These are phyloP conservation scores for Fermentozyma sake DNA, from an alignment of 1,139 yeast genomes.

Conservation along the genomic window DNA sequence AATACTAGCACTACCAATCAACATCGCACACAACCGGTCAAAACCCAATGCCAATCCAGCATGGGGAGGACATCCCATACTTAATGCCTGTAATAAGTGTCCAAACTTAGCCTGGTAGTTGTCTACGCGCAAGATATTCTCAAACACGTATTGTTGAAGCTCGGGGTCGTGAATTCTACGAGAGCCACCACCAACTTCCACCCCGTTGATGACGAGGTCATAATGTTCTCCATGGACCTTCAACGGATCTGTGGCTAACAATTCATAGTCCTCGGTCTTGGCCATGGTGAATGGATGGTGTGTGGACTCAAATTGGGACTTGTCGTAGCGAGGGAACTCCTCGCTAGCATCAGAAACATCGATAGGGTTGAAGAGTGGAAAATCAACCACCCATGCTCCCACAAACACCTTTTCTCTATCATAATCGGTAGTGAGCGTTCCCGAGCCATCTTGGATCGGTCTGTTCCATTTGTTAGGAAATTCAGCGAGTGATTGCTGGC, in stretches of 20 bases:
- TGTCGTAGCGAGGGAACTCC: slow-evolving; percentile 61
- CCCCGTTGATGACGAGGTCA: slow-evolving; percentile 90
- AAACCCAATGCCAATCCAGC: slow-evolving; percentile 96
- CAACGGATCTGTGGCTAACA: slow-evolving; percentile 52
- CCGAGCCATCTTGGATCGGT: slow-evolving; percentile 19
- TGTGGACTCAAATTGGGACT: slow-evolving; percentile 53
- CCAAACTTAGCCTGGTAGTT: slow-evolving; percentile 72
- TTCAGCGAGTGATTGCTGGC: slow-evolving; percentile 64
- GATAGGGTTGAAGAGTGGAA: slow-evolving; percentile 83
- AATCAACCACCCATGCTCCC: slow-evolving; percentile 83
- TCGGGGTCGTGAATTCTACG: slow-evolving; percentile 86
- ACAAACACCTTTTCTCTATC: slow-evolving; percentile 40
- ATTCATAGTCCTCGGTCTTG: slow-evolving; percentile 59
- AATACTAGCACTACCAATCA: slow-evolving; percentile 68
- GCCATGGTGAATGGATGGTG: slow-evolving; percentile 99
- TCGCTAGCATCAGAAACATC: slow-evolving; percentile 27
- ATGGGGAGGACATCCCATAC: slow-evolving; percentile 96
- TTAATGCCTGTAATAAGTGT: slow-evolving; percentile 75
- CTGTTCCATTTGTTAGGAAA: slow-evolving; percentile 52
- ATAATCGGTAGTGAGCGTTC: slow-evolving; percentile 13
- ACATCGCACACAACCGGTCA: slow-evolving; percentile 89
- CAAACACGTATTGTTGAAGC: slow-evolving; percentile 68
- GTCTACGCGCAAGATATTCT: slow-evolving; percentile 48
- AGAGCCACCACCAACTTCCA: slow-evolving; percentile 96
- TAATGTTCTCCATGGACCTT: slow-evolving; percentile 87